Evolutionary conservation across 139 green algal species (phyloP), one percentile per base, ranked within the genome.

Genomic region (Tetratostichococcus sp.): DNA sequence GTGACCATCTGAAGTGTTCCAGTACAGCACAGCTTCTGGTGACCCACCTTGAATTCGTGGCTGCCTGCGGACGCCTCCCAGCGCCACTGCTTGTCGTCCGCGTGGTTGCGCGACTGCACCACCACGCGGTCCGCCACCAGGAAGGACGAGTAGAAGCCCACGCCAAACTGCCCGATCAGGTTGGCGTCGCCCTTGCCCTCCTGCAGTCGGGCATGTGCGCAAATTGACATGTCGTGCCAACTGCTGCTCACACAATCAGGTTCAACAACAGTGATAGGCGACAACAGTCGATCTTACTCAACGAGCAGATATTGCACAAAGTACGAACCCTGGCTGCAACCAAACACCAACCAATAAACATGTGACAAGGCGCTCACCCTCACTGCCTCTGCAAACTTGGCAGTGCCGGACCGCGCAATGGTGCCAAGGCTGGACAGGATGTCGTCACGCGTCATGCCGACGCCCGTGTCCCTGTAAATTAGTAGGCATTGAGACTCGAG

Each of bases 91-190:
- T 84, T 78, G 26, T 78, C 76, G 71, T 95, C 91, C 17, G 80
- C 73, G 75, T 90, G 85, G 76, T 72, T 89, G 83, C 94, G 97
- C 62, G 90, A 96, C 75, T 85, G 73, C 70, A 98, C 95, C 0
- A 69, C 90, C 42, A 99, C 90, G 1, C 76, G 71, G 84, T 96
- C 91, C 21, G 90, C 86, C 8, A 90, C 84, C 62, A 99, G 87
- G 86, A 99, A 99, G 22, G 94, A 88, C 0, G 91, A 97, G 88
- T 99, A 99, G 85, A 99, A 99, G 68, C 96, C 96, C 23, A 99
- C 96, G 72, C 96, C 96, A 89, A 99, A 99, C 86, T 97, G 91
- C 62, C 78, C 75, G 31, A 84, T 82, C 42, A 84, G 75, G 58
- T 82, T 79, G 33, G 76, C 74, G 43, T 81, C 77, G 1, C 69